Conservation (phyloP, 2,329 filamentous ascomycete species). For the Colletotrichum tanaceti region DNA sequence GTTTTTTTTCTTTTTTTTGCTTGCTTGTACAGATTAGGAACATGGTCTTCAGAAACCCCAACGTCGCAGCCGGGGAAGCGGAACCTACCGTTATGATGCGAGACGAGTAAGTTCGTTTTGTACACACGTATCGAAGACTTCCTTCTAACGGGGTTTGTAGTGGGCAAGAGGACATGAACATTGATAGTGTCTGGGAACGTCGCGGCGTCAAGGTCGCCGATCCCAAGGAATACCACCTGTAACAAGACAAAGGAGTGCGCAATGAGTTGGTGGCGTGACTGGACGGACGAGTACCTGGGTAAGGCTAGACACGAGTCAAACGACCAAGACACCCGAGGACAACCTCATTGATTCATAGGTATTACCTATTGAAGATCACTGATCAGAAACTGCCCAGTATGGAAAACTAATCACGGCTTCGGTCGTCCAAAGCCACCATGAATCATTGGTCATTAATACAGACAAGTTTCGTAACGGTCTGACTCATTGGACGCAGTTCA, state of each 20-base stretch:
- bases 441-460: not conserved
- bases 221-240: slow-evolving; percentile 29
- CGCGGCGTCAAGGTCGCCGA: slow-evolving; percentile 17
- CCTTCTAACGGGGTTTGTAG: not conserved
- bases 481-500: too few species aligned
- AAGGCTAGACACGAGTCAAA: too few species aligned
- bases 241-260: not conserved
- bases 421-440: not conserved
- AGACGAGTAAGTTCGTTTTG: slow-evolving; percentile 10
- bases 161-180: slow-evolving; percentile 25
- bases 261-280: not conserved
- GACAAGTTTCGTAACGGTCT: too few species aligned
- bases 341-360: too few species aligned
- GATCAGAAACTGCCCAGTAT: not conserved
- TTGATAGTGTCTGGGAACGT: slow-evolving; percentile 22
- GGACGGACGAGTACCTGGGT: not conserved
- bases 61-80: slow-evolving; percentile 21
- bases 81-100: slow-evolving; percentile 12
- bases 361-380: too few species aligned
- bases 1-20: too few species aligned
- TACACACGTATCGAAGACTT: not conserved
- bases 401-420: not conserved
- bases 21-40: slow-evolving; percentile 10
- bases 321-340: too few species aligned
- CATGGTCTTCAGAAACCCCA: slow-evolving; percentile 16